Evolutionary conservation across 768 basidiomycete species (phyloP).

Genomic region (Psilocybe azurescens): DNA sequence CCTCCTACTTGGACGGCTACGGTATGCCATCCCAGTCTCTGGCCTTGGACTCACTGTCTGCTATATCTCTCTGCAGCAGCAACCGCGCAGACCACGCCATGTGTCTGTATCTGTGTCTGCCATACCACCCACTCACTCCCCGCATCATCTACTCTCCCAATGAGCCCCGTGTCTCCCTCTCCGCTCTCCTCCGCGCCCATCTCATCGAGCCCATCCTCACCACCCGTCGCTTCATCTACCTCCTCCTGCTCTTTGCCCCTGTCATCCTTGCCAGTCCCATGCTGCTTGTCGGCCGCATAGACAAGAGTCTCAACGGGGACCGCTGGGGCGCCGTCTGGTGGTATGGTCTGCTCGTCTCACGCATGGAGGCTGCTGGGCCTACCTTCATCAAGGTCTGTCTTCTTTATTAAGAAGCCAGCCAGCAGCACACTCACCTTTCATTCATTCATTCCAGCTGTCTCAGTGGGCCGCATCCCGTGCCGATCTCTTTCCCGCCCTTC

Average conservation of each 20-base stretch:
- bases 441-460: conserved; percentile 64
- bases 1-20: conserved; percentile 37
- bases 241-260: conserved; percentile 85
- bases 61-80: neutral
- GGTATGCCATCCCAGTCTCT: conserved; percentile 49
- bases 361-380: conserved; percentile 95
- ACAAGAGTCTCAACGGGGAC: conserved; percentile 66
- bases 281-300: conserved; percentile 70
- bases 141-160: conserved; percentile 30
- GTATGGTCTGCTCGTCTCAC: conserved; percentile 86
- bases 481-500: conserved; percentile 86
- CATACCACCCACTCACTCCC: conserved; percentile 23
- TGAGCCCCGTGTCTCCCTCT: conserved; percentile 25
- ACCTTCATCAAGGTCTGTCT: conserved; percentile 89
- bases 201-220: conserved; percentile 90
- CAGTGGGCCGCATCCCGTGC: conserved; percentile 98
- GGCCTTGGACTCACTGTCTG: conserved; percentile 38
- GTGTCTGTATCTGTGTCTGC: neutral
- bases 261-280: conserved; percentile 86
- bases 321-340: conserved; percentile 97
- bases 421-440: conserved; percentile 1
- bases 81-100: neutral
- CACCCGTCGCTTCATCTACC: conserved; percentile 79
- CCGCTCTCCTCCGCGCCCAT: conserved; percentile 53
- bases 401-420: neutral